Conservation (phyloP, 257 asterid species). For the Solanum piurae region DNA sequence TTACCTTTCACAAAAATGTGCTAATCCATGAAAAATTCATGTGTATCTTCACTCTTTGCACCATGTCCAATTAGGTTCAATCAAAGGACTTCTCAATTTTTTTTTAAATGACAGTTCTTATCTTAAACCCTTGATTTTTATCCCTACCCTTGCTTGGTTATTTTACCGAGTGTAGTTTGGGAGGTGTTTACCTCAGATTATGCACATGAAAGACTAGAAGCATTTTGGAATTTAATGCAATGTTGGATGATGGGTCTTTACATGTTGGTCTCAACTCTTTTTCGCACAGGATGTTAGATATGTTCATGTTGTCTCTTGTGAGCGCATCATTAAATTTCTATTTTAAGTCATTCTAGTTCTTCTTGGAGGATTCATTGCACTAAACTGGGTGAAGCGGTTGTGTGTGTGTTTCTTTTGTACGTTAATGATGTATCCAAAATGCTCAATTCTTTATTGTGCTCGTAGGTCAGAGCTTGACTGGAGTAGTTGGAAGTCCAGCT, state of each 20-base stretch:
- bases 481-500: constrained; percentile 88
- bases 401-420: neutral
- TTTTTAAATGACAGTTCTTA: neutral
- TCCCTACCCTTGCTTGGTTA: neutral
- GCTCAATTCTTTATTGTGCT: neutral
- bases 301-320: neutral
- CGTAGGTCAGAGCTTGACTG: constrained; percentile 65
- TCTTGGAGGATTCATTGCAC: neutral
- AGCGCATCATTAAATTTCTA: neutral
- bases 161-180: neutral
- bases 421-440: neutral
- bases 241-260: neutral
- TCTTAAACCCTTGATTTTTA: neutral
- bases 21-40: neutral
- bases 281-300: neutral
- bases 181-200: neutral
- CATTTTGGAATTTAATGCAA: neutral
- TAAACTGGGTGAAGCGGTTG: neutral
- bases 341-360: neutral
- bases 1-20: neutral
- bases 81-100: neutral
- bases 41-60: neutral
- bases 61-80: neutral
- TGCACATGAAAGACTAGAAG: neutral
- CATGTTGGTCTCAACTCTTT: neutral